Evolutionary conservation across 345 rosid species (phyloP).

Genomic region (Aquilaria sinensis): DNA sequence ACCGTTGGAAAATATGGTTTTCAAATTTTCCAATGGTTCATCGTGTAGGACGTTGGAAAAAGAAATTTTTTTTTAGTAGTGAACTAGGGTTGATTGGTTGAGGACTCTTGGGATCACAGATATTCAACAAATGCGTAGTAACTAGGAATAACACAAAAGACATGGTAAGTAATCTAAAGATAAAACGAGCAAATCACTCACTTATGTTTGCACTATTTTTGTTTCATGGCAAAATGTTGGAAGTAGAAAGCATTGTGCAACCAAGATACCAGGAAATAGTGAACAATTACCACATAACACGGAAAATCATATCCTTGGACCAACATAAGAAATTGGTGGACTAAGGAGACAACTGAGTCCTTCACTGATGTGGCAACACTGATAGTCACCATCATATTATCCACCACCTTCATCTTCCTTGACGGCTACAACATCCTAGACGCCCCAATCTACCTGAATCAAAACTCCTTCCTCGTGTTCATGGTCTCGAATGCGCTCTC

Average conservation of each 20-base stretch:
- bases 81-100: too few relatives aligned
- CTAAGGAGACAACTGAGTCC: slow-evolving; percentile 46
- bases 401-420: slow-evolving; percentile 49
- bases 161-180: too few relatives aligned
- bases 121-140: too few relatives aligned
- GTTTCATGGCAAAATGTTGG: slow-evolving; percentile 20
- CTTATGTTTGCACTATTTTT: too few relatives aligned
- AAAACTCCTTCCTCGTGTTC: slow-evolving; percentile 28
- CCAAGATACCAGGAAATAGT: slow-evolving; percentile 56
- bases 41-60: too few relatives aligned
- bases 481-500: slow-evolving; percentile 40
- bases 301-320: slow-evolving; percentile 43
- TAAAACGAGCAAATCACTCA: too few relatives aligned
- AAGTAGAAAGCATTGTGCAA: slow-evolving; percentile 61
- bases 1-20: too few relatives aligned
- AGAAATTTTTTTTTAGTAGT: too few relatives aligned
- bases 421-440: slow-evolving; percentile 27
- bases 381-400: slow-evolving; percentile 51
- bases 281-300: slow-evolving; percentile 35
- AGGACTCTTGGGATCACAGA: too few relatives aligned
- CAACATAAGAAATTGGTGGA: slow-evolving; percentile 45
- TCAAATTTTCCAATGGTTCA: too few relatives aligned
- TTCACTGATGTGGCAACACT: slow-evolving; percentile 51
- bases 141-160: too few relatives aligned
- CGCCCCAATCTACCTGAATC: slow-evolving; percentile 9